Conservation (phyloP, 192 early-diverging fungal genomes). For the Lobosporangium transversale region DNA sequence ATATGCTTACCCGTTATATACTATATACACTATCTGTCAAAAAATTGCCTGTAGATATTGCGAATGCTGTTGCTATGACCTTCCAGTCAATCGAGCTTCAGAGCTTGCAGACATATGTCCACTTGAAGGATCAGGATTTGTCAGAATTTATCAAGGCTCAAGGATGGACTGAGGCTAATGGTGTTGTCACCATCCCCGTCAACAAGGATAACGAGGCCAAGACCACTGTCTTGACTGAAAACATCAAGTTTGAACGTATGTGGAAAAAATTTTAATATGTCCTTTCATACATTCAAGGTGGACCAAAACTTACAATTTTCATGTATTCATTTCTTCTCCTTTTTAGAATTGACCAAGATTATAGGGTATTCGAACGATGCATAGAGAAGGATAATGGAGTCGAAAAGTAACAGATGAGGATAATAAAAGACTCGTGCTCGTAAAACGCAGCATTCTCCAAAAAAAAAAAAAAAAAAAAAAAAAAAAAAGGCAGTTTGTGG, state of each 20-base stretch:
- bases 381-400: slow-evolving; percentile 10
- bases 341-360: slow-evolving; percentile 49
- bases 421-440: no score
- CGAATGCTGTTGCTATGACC: slow-evolving; percentile 77
- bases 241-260: slow-evolving; percentile 86
- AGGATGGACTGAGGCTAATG: slow-evolving; percentile 69
- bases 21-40: no score
- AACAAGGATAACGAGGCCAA: slow-evolving; percentile 88
- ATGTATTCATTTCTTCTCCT: slow-evolving; percentile 1
- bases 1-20: background rate
- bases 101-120: slow-evolving; percentile 71
- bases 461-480: background rate
- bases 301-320: no score
- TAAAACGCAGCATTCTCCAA: background rate
- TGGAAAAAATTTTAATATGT: background rate
- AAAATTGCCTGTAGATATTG: slow-evolving; percentile 71
- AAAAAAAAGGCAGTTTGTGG: background rate
- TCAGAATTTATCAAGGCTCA: slow-evolving; percentile 64
- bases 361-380: slow-evolving; percentile 52
- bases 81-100: slow-evolving; percentile 81
- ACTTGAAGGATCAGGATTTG: slow-evolving; percentile 74
- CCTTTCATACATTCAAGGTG: no score
- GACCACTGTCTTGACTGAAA: slow-evolving; percentile 87
- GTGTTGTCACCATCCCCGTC: slow-evolving; percentile 76
- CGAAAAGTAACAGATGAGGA: background rate